phyloP scores from a whole-genome alignment of 2,329 filamentous ascomycete species.

The Diplodia sapinea region DNA sequence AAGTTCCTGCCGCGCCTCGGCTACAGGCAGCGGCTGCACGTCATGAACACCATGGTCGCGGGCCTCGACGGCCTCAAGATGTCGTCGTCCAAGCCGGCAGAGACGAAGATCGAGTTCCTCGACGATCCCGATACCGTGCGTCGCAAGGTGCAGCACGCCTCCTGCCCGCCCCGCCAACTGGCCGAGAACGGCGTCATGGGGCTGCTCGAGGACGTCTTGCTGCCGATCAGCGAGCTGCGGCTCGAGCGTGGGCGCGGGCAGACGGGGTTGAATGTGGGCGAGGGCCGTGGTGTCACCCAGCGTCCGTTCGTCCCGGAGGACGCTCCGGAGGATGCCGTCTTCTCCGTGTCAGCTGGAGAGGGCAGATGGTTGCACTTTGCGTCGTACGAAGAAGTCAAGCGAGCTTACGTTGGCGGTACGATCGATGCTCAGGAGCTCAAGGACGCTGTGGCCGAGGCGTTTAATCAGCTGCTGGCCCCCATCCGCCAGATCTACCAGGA shows the following conservation, averaged over 20 bases:
- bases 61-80: constrained; percentile 1
- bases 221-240: not conserved
- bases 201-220: not conserved
- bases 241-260: not conserved
- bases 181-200: not conserved
- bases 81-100: not conserved
- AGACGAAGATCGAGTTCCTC: constrained; percentile 1
- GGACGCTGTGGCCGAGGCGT: not conserved
- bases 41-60: not conserved
- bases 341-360: not conserved
- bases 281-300: too few relatives aligned
- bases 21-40: not conserved
- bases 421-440: not conserved
- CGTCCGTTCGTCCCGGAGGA: not conserved
- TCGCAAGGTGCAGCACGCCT: not conserved
- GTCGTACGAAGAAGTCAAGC: constrained; percentile 5
- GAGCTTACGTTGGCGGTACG: not conserved
- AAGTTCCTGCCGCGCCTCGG: not conserved
- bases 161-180: not conserved
- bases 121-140: not conserved
- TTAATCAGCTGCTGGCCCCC: not conserved
- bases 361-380: not conserved
- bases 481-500: not conserved
- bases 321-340: not conserved
- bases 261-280: not conserved